phyloP scores from a whole-genome alignment of 768 basidiomycete genomes.

The Calocybe indica region DNA sequence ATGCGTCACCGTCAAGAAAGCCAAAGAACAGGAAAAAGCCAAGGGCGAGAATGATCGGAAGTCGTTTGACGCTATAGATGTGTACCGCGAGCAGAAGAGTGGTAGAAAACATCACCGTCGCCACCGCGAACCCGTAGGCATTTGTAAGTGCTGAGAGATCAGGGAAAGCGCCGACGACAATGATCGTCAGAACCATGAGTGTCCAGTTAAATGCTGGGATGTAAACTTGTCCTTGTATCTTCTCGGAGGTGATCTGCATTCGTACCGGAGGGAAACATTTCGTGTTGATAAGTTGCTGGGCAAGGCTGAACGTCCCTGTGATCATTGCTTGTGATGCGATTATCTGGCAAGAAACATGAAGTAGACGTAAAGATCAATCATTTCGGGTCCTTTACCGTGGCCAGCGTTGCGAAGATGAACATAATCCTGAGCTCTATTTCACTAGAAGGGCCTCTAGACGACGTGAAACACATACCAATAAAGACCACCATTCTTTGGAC shows the following conservation, averaged over 20 bases:
- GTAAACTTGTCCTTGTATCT: conserved; percentile 58
- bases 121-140: conserved; percentile 59
- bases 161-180: conserved; percentile 52
- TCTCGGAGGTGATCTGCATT: conserved; percentile 56
- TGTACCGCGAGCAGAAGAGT: conserved; percentile 50
- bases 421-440: conserved; percentile 36
- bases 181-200: conserved; percentile 45
- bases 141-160: conserved; percentile 49
- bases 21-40: conserved; percentile 48
- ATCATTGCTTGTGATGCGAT: conserved; percentile 67
- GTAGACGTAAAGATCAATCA: too few relatives aligned
- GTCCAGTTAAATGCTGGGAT: conserved; percentile 58
- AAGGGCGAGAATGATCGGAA: conserved; percentile 34
- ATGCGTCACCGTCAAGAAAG: conserved; percentile 49
- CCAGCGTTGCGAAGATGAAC: conserved; percentile 55
- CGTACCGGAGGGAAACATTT: conserved; percentile 51
- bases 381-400: conserved; percentile 37
- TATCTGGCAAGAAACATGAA: conserved; percentile 24
- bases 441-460: background rate
- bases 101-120: conserved; percentile 46
- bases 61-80: conserved; percentile 49
- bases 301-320: conserved; percentile 55
- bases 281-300: conserved; percentile 61
- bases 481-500: conserved; percentile 39
- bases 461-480: conserved; percentile 41